phyloP scores from a whole-genome alignment of 83 land plant species.

The Thuja plicata region DNA sequence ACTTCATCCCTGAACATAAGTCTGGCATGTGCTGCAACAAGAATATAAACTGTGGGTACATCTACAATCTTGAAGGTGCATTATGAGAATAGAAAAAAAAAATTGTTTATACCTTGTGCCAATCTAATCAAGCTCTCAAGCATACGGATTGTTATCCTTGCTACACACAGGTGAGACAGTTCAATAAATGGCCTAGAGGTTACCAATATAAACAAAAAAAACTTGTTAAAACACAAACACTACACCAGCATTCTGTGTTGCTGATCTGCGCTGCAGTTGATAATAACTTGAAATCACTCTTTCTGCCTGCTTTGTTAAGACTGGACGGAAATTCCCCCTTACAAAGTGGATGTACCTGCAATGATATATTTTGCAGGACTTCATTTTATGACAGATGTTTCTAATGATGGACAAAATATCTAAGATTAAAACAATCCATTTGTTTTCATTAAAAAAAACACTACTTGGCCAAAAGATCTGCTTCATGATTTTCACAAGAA shows the following conservation, averaged over 20 bases:
- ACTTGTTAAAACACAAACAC: neutral
- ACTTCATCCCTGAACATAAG: slow-evolving; percentile 95
- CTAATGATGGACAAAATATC: neutral
- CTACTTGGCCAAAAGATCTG: neutral
- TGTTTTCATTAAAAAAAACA: neutral
- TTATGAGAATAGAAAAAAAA: neutral
- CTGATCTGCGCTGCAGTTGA: slow-evolving; percentile 92
- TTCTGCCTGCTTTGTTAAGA: slow-evolving; percentile 81
- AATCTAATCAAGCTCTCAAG: slow-evolving; percentile 94
- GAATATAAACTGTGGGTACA: neutral
- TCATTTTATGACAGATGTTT: neutral
- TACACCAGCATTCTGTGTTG: slow-evolving; percentile 80
- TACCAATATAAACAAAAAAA: neutral
- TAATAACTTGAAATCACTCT: slow-evolving; percentile 82
- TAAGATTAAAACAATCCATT: neutral
- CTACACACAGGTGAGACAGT: slow-evolving; percentile 32
- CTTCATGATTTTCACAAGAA: no score
- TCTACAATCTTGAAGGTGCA: neutral
- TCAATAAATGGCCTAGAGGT: neutral
- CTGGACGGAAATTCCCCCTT: slow-evolving; percentile 71
- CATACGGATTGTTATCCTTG: slow-evolving; percentile 96
- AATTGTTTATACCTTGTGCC: slow-evolving; percentile 73
- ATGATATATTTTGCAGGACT: neutral
- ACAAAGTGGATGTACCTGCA: slow-evolving; percentile 87
- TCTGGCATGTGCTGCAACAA: slow-evolving; percentile 85